Evolutionary conservation across 192 early-diverging fungal genomes (phyloP).

Genomic region (Cetraspora pellucida): DNA sequence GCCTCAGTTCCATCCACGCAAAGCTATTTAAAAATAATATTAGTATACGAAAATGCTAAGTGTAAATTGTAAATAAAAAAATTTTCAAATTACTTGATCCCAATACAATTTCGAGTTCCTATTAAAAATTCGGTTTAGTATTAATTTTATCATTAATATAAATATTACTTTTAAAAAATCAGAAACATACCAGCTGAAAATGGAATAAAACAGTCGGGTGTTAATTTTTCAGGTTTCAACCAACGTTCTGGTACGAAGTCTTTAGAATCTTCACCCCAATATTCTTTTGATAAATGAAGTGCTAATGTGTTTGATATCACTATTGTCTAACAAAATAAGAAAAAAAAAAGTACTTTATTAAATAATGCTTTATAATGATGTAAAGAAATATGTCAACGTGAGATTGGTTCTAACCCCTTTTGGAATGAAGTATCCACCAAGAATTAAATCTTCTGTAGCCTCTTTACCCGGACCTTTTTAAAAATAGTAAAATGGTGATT

Average conservation of each 20-base stretch:
- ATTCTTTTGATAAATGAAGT: conserved; percentile 45
- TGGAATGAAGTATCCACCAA: conserved; percentile 48
- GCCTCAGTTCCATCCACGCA: conserved; percentile 8
- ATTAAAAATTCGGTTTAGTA: neutral
- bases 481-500: neutral
- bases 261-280: conserved; percentile 50
- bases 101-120: conserved; percentile 6
- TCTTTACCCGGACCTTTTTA: conserved; percentile 39
- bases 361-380: neutral
- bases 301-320: conserved; percentile 40
- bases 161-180: neutral
- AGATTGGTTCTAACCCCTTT: conserved; percentile 34
- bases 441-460: conserved; percentile 40
- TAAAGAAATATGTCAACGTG: neutral
- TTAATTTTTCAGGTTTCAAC: conserved; percentile 21
- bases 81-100: neutral
- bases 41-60: neutral
- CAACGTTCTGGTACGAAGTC: conserved; percentile 57
- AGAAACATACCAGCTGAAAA: conserved; percentile 21
- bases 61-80: neutral
- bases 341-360: neutral
- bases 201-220: conserved; percentile 1
- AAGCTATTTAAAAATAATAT: conserved; percentile 1
- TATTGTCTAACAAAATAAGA: neutral
- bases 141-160: neutral